A percentile compares a stretch with the other conserved stretches of the same genome.
phyloP scores from a whole-genome alignment of 768 basidiomycete genomes.

The Mycena crocata region DNA sequence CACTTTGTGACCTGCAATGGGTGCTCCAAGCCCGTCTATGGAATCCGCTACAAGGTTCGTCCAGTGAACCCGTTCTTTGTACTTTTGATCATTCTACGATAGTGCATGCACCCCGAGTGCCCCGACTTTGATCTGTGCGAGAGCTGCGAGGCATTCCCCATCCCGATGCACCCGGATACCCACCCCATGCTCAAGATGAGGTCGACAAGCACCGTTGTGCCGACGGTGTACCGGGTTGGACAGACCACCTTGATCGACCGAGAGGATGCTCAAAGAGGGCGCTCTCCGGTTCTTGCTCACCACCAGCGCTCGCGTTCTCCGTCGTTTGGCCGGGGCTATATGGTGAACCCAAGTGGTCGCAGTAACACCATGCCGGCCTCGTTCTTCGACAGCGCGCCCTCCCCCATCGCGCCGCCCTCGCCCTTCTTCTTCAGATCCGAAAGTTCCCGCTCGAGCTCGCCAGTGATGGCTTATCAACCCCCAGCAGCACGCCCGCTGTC shows the following conservation, averaged over 20 bases:
- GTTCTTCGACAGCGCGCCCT: slow-evolving; percentile 25
- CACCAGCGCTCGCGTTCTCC: slow-evolving; percentile 24
- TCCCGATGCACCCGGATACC: slow-evolving; percentile 74
- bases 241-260: slow-evolving; percentile 39
- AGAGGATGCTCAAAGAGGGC: slow-evolving; percentile 10
- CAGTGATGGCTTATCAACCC: slow-evolving; percentile 16
- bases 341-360: slow-evolving; percentile 33
- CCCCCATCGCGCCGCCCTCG: slow-evolving; percentile 32
- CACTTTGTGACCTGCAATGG: slow-evolving; percentile 76
- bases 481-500: slow-evolving; percentile 4
- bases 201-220: slow-evolving; percentile 59
- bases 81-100: slow-evolving; percentile 5
- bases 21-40: slow-evolving; percentile 66
- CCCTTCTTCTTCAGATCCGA: slow-evolving; percentile 38
- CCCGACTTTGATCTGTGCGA: slow-evolving; percentile 86
- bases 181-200: slow-evolving; percentile 86
- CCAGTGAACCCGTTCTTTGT: not conserved
- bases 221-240: slow-evolving; percentile 51
- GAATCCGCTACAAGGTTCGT: slow-evolving; percentile 79
- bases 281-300: slow-evolving; percentile 17
- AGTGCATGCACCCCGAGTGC: slow-evolving; percentile 87
- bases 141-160: slow-evolving; percentile 83
- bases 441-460: slow-evolving; percentile 33
- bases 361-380: slow-evolving; percentile 32
- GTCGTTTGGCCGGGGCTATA: slow-evolving; percentile 33